Evolutionary conservation across 129 eudicot genomes (phyloP).

Genomic region (Silybum marianum): DNA sequence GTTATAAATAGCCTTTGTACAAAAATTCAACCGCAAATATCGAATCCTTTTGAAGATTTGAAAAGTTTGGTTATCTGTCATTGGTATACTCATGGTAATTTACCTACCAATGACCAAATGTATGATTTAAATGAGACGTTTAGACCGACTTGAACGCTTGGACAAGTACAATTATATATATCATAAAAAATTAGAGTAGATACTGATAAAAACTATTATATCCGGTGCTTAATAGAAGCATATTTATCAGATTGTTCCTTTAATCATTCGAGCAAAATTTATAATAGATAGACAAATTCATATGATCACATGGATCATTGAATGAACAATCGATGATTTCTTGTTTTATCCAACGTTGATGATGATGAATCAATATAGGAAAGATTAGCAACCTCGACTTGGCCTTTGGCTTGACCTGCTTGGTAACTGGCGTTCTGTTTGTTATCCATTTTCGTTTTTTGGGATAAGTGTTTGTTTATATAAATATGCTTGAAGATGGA

Average conservation of each 20-base stretch:
- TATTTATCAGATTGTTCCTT: neutral
- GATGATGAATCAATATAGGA: neutral
- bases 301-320: neutral
- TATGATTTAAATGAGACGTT: too few species aligned
- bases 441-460: slow-evolving; percentile 31
- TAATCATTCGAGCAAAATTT: neutral
- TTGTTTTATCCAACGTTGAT: too few species aligned
- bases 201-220: too few species aligned
- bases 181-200: too few species aligned
- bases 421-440: slow-evolving; percentile 39
- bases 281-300: neutral
- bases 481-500: neutral
- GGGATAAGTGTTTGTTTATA: slow-evolving; percentile 3
- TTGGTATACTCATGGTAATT: neutral
- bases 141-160: too few species aligned
- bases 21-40: neutral
- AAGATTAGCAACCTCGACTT: slow-evolving; percentile 44
- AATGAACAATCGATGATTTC: neutral
- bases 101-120: neutral
- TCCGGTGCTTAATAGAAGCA: neutral
- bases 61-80: neutral
- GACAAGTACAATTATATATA: too few species aligned
- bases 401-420: slow-evolving; percentile 63
- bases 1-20: neutral
- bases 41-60: neutral